phyloP scores from a whole-genome alignment of 2,329 filamentous ascomycete genomes.

The Dactylellina leptospora region DNA sequence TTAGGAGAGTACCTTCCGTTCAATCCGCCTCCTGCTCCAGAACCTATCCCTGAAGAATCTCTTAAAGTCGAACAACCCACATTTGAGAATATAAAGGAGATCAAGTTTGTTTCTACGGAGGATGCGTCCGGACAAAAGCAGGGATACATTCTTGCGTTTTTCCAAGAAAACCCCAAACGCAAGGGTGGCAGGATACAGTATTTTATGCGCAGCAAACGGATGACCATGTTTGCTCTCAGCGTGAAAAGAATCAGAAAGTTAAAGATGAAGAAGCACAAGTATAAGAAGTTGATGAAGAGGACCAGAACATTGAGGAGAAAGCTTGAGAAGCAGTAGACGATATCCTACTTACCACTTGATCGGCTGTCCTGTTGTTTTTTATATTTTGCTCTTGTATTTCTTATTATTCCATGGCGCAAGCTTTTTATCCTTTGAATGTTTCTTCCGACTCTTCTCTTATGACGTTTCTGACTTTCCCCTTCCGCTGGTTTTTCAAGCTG shows the following conservation, averaged over 20 bases:
- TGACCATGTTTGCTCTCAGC: constrained; percentile 81
- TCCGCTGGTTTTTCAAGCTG: constrained; percentile 4
- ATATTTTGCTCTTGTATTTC: constrained; percentile 4
- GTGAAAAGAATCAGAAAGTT: constrained; percentile 91
- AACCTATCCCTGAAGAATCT: constrained; percentile 63
- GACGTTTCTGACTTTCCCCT: constrained; percentile 16
- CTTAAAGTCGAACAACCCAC: constrained; percentile 48
- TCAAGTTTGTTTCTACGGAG: constrained; percentile 21
- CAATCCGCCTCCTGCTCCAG: constrained; percentile 81
- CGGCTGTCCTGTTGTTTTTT: not conserved
- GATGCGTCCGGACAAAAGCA: constrained; percentile 10
- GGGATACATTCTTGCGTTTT: constrained; percentile 58
- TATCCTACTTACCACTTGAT: not conserved
- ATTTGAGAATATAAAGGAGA: constrained; percentile 16
- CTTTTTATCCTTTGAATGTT: constrained; percentile 4
- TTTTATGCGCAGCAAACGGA: constrained; percentile 66
- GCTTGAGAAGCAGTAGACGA: constrained; percentile 61
- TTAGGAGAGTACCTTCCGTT: constrained; percentile 80
- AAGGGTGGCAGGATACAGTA: constrained; percentile 60
- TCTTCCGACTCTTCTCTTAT: constrained; percentile 20
- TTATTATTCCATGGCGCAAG: constrained; percentile 14
- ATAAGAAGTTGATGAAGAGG: constrained; percentile 97
- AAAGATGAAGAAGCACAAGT: constrained; percentile 99
- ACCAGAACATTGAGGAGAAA: constrained; percentile 89
- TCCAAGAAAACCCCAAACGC: constrained; percentile 65